Conservation (phyloP, 2,329 filamentous ascomycete species). For the Triangularia setosa region DNA sequence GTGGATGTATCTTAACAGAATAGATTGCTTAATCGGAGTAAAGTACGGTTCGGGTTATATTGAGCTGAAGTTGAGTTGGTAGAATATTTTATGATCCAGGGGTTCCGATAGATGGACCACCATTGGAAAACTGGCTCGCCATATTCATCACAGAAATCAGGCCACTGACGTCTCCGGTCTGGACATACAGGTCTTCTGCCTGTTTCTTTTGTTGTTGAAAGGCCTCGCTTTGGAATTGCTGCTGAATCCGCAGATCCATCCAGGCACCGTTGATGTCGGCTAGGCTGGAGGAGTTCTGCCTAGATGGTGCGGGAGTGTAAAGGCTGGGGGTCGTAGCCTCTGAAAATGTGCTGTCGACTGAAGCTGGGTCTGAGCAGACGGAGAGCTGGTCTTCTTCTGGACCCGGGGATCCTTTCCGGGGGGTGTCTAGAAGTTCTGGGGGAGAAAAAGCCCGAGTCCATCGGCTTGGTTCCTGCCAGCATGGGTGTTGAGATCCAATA, state of each 20-base stretch:
- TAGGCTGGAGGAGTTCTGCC: neutral
- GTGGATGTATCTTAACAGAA: neutral
- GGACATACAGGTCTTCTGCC: conserved; percentile 5
- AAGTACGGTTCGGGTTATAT: too few relatives aligned
- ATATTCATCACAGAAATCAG: conserved; percentile 3
- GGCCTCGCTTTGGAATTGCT: neutral
- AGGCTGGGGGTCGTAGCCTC: neutral
- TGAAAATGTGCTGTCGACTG: neutral
- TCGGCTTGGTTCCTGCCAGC: neutral
- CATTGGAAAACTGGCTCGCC: neutral
- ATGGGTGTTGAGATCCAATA: neutral
- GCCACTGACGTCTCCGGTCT: conserved; percentile 12
- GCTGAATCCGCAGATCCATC: neutral
- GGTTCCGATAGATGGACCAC: neutral
- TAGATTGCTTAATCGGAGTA: too few relatives aligned
- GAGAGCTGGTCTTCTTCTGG: conserved; percentile 3
- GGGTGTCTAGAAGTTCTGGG: neutral
- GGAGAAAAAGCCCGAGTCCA: neutral
- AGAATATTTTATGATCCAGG: too few relatives aligned
- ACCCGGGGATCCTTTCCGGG: neutral
- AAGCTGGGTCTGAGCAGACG: neutral
- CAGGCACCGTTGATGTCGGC: neutral
- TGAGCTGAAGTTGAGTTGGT: too few relatives aligned
- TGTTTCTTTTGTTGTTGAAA: conserved; percentile 1
- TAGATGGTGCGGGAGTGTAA: neutral